phyloP scores from a whole-genome alignment of 2,329 filamentous ascomycete genomes.

The Fusarium verticillioides region DNA sequence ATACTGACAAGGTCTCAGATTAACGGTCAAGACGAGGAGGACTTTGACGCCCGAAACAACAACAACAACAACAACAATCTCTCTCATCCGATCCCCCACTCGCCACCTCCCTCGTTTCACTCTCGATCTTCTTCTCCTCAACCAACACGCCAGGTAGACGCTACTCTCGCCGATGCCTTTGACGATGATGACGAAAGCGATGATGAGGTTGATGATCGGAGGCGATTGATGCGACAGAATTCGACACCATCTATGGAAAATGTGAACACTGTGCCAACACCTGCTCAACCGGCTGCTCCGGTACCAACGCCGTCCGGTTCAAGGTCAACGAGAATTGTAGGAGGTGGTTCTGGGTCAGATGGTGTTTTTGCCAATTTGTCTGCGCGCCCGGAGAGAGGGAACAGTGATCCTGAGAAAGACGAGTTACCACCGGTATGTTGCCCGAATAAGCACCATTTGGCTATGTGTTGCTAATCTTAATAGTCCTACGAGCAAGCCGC shows the following conservation, averaged over 20 bases:
- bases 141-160: conserved; percentile 67
- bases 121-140: conserved; percentile 76
- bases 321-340: conserved; percentile 64
- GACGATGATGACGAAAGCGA: conserved; percentile 83
- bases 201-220: conserved; percentile 79
- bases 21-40: conserved; percentile 68
- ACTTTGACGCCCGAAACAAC: conserved; percentile 50
- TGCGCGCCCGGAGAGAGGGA: conserved; percentile 85
- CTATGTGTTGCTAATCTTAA: conserved; percentile 48
- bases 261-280: conserved; percentile 29
- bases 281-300: conserved; percentile 23
- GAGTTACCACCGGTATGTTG: conserved; percentile 89
- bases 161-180: conserved; percentile 92
- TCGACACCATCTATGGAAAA: conserved; percentile 47
- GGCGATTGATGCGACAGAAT: conserved; percentile 82
- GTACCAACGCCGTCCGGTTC: conserved; percentile 49
- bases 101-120: conserved; percentile 85
- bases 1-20: conserved; percentile 55
- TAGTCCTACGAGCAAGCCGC: conserved; percentile 98
- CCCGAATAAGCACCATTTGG: not conserved
- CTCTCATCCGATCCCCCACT: conserved; percentile 61
- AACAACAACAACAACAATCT: conserved; percentile 39
- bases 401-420: conserved; percentile 81
- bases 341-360: conserved; percentile 83
- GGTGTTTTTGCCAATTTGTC: conserved; percentile 96